Percentiles rank a stretch among this genome's conserved stretches.
phyloP scores from a whole-genome alignment of 2,329 filamentous ascomycete species.

The Venturiaceae sp. region DNA sequence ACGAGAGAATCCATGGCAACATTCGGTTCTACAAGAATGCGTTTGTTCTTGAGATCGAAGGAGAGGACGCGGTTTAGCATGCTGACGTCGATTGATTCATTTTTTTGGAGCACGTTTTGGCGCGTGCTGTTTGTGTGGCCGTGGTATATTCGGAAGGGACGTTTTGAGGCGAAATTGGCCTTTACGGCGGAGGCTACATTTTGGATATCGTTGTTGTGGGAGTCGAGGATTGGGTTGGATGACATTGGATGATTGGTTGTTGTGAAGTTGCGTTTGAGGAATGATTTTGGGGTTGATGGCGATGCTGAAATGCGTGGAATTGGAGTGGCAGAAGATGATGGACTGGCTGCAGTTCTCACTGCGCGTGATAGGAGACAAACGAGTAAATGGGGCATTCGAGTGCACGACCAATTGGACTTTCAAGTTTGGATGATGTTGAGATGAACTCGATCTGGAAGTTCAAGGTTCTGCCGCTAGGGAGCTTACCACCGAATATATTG shows the following conservation, averaged over 20 bases:
- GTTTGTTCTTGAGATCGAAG: conserved; percentile 43
- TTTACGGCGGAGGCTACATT: conserved; percentile 36
- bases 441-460: not conserved
- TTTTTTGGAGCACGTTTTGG: conserved; percentile 29
- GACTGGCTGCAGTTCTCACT: not conserved
- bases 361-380: not conserved
- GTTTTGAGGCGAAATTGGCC: conserved; percentile 38
- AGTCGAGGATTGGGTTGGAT: not conserved
- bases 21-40: conserved; percentile 58
- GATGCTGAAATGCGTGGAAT: not conserved
- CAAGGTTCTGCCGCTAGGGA: not conserved
- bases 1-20: conserved; percentile 59
- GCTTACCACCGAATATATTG: not conserved
- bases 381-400: not conserved
- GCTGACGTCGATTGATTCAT: conserved; percentile 59
- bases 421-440: not conserved
- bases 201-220: conserved; percentile 32
- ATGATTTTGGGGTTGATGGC: not conserved
- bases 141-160: conserved; percentile 66
- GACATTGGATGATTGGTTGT: not conserved
- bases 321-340: not conserved
- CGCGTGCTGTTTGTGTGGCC: conserved; percentile 71
- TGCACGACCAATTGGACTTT: not conserved
- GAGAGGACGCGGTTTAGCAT: conserved; percentile 51
- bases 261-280: not conserved